Evolutionary conservation across 352 stramenopile species (phyloP), one percentile per base, ranked within the genome.

Genomic region (Phytopythium montanum): DNA sequence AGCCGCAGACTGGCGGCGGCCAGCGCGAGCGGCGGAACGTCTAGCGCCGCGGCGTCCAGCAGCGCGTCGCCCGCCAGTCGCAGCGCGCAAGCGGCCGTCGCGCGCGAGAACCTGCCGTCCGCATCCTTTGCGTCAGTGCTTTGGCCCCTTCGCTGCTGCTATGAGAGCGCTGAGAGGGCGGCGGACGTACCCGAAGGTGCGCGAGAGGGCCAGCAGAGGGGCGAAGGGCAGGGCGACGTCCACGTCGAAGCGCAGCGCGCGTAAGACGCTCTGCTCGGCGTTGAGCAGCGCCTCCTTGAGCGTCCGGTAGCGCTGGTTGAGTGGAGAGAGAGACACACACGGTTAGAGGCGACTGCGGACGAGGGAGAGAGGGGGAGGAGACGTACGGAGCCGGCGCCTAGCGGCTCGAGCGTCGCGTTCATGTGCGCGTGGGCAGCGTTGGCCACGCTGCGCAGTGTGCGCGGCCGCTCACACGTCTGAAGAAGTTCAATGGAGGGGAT

Each of bases 211-310:
- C 33, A 82, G 56, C 25, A 82, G 63, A 23, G 66, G 75, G 16
- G 58, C 28, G 54, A 76, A 66, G 34, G 75, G 70, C 26, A 75
- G 60, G 25, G 66, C 49, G 18, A 77, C 65, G 61, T 85, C 72
- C 18, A 85, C 63, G 44, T 85, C 70, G 61, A 85, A 85, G 13
- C 56, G 58, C 26, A 85, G 68, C 44, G 67, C 75, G 19, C 75
- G 70, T 28, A 85, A 65, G 29, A 80, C 70, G 23, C 68, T 77
- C 54, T 85, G 75, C 61, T 85, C 75, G 23, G 72, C 75, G 52
- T 82, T 81, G 60, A 85, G 72, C 41, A 85, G 50, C 25, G 61
- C 58, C 52, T 65, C 64, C 68, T 85, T 85, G 38, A 85, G 59
- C 55, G 75, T 69, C 0, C 62, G 29, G 54, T 81, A 85, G 25